Evolutionary conservation across 768 basidiomycete genomes (phyloP).

Genomic region (Lactarius indigo): DNA sequence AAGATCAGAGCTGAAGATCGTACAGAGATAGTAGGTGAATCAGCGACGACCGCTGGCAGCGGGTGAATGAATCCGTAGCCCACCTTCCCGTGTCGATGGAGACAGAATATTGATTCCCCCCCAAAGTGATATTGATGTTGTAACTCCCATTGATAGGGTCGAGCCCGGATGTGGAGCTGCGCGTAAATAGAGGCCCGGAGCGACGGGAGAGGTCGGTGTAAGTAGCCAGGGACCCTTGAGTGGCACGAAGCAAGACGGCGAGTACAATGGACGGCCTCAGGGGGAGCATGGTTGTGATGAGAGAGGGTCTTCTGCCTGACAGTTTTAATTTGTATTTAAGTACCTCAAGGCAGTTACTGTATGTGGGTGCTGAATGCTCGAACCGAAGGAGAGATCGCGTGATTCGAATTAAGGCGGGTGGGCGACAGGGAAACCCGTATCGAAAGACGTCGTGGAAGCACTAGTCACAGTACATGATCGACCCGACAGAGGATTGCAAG

Average conservation of each 20-base stretch:
- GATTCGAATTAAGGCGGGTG: not conserved
- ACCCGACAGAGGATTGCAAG: not conserved
- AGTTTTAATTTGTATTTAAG: not conserved
- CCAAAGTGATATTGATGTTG: conserved; percentile 37
- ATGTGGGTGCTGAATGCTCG: not conserved
- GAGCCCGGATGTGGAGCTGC: not conserved
- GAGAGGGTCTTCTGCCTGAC: not conserved
- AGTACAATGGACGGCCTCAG: not conserved
- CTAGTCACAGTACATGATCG: not conserved
- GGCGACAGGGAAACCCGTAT: not conserved
- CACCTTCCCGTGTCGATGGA: conserved; percentile 48
- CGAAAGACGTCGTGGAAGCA: not conserved
- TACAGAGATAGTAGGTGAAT: not conserved
- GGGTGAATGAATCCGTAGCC: not conserved
- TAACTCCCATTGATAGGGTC: not conserved
- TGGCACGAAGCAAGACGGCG: not conserved
- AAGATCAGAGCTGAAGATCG: conserved; percentile 54
- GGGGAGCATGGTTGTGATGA: not conserved
- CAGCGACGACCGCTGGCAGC: not conserved
- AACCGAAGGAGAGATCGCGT: not conserved
- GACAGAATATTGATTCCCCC: conserved; percentile 33
- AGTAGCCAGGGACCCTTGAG: not conserved
- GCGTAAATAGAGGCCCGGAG: not conserved
- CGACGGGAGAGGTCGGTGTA: conserved; percentile 7
- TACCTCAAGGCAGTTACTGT: not conserved